Evolutionary conservation across 352 stramenopile genomes (phyloP), one percentile per base, ranked within the genome.

Genomic region (Phytopythium kandeliae): DNA sequence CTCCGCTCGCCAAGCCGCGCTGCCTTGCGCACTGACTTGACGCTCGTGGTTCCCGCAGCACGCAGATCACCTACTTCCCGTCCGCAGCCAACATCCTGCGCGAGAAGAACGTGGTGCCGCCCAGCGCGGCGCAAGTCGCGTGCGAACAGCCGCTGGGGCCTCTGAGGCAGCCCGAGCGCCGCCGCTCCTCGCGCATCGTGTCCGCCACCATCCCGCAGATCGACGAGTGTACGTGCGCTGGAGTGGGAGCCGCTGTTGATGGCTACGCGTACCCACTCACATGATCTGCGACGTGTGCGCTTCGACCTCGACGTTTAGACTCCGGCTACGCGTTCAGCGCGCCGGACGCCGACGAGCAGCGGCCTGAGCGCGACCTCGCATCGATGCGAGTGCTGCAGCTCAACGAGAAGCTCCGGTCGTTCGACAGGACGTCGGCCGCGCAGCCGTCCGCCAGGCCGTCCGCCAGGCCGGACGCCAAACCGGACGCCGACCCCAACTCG

Each of bases 71-170:
- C 48, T 89, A 91, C 65, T 87, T 85, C 26, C 80, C 80, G 26
- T 83, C 71, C 2, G 64, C 81, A 33, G 77, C 74, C 24, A 81
- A 81, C 45, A 66, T 91, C n/a, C 34, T 91, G 34, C 71, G 80
- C 13, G 80, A 91, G 56, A 69, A 76, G 50, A 67, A 70, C 42
- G 71, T 74, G 38, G 48, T 80, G 19, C 63, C 69, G 47, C 22
- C 61, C n/a, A 67, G 48, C 34, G 78, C 63, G 6, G 67, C 71
- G 13, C 71, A 76, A 52, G 71, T 85, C 33, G 60, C 60, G 30
- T 69, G 65, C 35, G 66, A 78, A 35, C 61, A 63, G 4, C 31
- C 44, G 13, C 37, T 45, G 46, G 52, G 60, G 24, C 45, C 48
- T 25, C 50, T 50, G 33, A 42, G 22, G 35, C 31, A 46, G 9